Evolutionary conservation across 257 asterid genomes (phyloP).

Genomic region (Craterostigma plantagineum): DNA sequence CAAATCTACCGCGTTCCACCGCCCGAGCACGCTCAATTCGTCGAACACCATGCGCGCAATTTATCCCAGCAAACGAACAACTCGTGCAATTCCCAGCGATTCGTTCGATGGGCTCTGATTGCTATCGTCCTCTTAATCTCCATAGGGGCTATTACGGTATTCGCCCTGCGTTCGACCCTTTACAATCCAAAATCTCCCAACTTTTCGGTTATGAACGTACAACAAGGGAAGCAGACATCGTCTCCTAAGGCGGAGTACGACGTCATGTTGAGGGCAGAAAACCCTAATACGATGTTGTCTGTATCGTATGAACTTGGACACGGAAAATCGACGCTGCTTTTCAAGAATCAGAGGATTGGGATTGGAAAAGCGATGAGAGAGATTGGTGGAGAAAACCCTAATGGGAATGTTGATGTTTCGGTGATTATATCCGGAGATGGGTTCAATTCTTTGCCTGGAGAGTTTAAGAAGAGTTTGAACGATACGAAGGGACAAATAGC

Average conservation of each 20-base stretch:
- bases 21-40: constrained; percentile 44
- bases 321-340: constrained; percentile 14
- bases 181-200: constrained; percentile 32
- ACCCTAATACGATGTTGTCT: constrained; percentile 20
- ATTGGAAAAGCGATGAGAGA: background rate
- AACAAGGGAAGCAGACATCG: constrained; percentile 4
- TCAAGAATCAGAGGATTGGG: constrained; percentile 22
- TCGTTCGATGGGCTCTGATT: constrained; percentile 10
- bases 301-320: constrained; percentile 15
- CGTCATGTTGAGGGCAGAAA: constrained; percentile 13
- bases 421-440: too few species aligned
- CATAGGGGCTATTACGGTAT: constrained; percentile 1
- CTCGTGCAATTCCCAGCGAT: background rate
- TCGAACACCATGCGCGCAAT: constrained; percentile 16
- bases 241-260: constrained; percentile 4
- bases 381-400: too few species aligned
- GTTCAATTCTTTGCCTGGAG: too few species aligned
- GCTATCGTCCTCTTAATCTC: constrained; percentile 9
- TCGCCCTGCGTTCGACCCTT: constrained; percentile 11
- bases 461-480: too few species aligned
- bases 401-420: too few species aligned
- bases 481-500: too few species aligned
- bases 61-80: background rate
- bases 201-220: constrained; percentile 18
- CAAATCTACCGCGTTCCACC: constrained; percentile 75